Base-by-base conservation (phyloP, 768 basidiomycete genomes). In the Lactarius indigo region DNA sequence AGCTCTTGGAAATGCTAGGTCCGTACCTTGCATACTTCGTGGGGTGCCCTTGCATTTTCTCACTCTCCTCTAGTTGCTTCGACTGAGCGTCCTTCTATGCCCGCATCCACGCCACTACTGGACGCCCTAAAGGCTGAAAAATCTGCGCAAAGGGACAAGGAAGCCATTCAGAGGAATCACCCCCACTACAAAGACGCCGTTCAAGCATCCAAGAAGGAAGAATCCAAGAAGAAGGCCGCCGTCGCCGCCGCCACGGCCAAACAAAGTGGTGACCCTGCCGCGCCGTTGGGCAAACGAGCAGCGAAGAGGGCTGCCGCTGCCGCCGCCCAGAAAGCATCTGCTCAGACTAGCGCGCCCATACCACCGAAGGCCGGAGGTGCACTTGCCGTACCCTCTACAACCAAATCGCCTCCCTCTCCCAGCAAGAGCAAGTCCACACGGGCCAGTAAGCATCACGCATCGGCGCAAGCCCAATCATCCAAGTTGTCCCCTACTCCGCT, bases 61-160 rank as follows among this genome's bases (percentile, higher is more conserved):
- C 28, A 23, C 41, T 10, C n/a, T 57, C 47, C 31, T 61, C 5
- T 64, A 92, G 91, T 91, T 70, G 86, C 89, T 0, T 83, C 89
- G 3, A 81, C 80, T 13, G 87, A 87, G 69, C 81, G 84, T 1
- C 77, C 83, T 0, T 79, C 84, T 1, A 81, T 79, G 54, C 91
- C 92, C 2, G 95, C 88, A 69, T 89, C 91, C 0, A 97, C 96
- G 0, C 96, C 96, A 0, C 84, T 98, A 26, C 86, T 99, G 57
- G 96, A 96, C 74, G 93, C 95, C 1, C 87, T 98, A 69, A 92
- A 94, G 70, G 91, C 92, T 0, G 90, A 93, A 75, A 91, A 89
- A 73, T 82, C 76, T 37, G 79, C 79, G 0, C 84, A 86, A 72
- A 88, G 84, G 72, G 91, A 90, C 74, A 92, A 87, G 72, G 87